phyloP scores from a whole-genome alignment of 1,284 basidiomycete species.

The Malassezia psittaci region DNA sequence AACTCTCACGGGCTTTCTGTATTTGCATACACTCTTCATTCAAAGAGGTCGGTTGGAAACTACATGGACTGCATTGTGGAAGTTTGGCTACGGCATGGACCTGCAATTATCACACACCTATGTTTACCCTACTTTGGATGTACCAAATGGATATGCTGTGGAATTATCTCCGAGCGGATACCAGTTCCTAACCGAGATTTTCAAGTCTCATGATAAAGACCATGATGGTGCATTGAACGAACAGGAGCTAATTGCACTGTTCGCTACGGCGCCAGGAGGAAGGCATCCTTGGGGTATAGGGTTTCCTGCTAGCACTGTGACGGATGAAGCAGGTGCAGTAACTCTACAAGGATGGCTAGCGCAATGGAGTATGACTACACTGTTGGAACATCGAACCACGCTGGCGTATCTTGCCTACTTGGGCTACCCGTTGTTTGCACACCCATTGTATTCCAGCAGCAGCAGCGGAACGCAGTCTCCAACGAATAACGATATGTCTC shows the following conservation, averaged over 20 bases:
- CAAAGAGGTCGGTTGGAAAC: conserved; percentile 92
- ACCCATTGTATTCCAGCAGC: conserved; percentile 7
- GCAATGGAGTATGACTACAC: conserved; percentile 98
- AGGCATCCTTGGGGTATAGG: conserved; percentile 39
- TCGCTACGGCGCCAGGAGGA: conserved; percentile 73
- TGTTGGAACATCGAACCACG: conserved; percentile 81
- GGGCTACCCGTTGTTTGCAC: conserved; percentile 57
- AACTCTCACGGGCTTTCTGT: conserved; percentile 85
- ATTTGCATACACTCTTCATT: conserved; percentile 92
- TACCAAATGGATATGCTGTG: conserved; percentile 83
- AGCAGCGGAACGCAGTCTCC: conserved; percentile 13
- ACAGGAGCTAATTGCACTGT: conserved; percentile 75
- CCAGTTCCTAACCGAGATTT: conserved; percentile 93
- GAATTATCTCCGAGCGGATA: conserved; percentile 87
- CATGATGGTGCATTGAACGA: conserved; percentile 83
- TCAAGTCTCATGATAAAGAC: conserved; percentile 94
- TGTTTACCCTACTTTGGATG: conserved; percentile 62
- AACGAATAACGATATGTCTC: conserved; percentile 7
- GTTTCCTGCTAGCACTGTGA: conserved; percentile 65
- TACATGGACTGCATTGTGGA: conserved; percentile 90
- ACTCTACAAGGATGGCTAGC: conserved; percentile 96
- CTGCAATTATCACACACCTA: conserved; percentile 56
- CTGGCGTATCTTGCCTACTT: conserved; percentile 92
- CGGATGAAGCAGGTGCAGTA: conserved; percentile 77
- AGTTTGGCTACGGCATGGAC: conserved; percentile 93